Base-by-base conservation (phyloP, 192 early-diverging fungal genomes). In the Jimgerdemannia flammicorona region DNA sequence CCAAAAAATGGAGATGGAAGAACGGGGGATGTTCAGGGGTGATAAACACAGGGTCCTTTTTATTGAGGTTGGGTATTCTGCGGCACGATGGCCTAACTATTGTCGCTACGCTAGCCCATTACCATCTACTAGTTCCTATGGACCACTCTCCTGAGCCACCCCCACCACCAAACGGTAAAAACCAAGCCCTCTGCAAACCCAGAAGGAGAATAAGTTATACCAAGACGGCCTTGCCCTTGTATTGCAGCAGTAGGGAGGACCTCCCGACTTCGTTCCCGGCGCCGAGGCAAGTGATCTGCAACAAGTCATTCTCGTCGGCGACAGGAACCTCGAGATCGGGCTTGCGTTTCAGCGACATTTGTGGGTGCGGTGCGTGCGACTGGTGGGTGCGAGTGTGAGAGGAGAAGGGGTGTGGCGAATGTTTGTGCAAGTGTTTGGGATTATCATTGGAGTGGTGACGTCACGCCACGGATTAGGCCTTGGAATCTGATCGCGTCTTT, bases 251-350 rank as follows among this genome's bases (percentile, higher is more conserved):
- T 43, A 98, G 84, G 73, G 96, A 99, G 42, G 94, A 96, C 72
- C 98, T 87, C 29, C 98, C 98, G 40, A 99, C 98, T 81, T 99
- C 97, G 77, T 96, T 93, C 19, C 98, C 98, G n/a, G 95, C 98
- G 40, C 98, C 98, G 18, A 99, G 87, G 17, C 96, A 95, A 4
- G 94, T 97, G 43, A 99, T 92, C 72, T 91, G 87, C 72, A 99
- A 85, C 39, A 95, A 82, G 81, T 98, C 96, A 78, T 87, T 88
- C 70, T 92, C 90, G 77, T 91, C 89, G 11, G 86, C 89, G 64
- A 92, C 84, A 2, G 90, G 86, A 10, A 88, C 73, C 64, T 89
- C 86, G 42, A 77, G 54, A 29, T 83, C 81, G n/a, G 81, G 72
- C 73, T 79, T 79, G 67, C 81, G 81, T 66, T 83, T 83, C 49